Conservation (phyloP, 2,329 filamentous ascomycete species). For the Fusarium sp. region DNA sequence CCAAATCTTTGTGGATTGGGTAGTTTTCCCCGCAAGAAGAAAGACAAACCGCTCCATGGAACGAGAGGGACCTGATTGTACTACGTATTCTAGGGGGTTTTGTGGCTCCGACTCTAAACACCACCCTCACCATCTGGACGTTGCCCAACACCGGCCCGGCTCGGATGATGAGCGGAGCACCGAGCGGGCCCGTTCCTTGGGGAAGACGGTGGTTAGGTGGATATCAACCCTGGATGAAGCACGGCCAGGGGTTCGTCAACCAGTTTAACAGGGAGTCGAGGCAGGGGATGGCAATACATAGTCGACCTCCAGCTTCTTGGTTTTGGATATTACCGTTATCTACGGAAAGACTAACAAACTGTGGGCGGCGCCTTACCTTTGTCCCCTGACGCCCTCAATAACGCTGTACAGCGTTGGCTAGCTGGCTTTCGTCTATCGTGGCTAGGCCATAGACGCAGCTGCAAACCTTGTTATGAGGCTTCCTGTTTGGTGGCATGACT, state of each 20-base stretch:
- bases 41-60: constrained; percentile 24
- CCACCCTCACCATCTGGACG: constrained; percentile 30
- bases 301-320: constrained; percentile 31
- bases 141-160: constrained; percentile 47
- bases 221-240: constrained; percentile 19
- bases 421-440: constrained; percentile 16
- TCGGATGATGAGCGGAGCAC: constrained; percentile 49
- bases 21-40: constrained; percentile 32
- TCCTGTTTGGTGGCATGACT: constrained; percentile 25
- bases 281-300: constrained; percentile 27
- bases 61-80: constrained; percentile 34
- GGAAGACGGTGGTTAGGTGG: constrained; percentile 16
- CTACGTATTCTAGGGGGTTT: constrained; percentile 20
- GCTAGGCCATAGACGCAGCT: constrained; percentile 15
- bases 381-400: constrained; percentile 25
- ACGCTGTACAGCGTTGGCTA: constrained; percentile 17
- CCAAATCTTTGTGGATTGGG: constrained; percentile 28
- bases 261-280: constrained; percentile 33
- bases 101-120: constrained; percentile 40
- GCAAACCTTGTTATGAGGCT: constrained; percentile 14
- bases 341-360: constrained; percentile 19
- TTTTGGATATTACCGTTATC: constrained; percentile 35
- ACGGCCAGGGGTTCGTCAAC: constrained; percentile 20
- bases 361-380: constrained; percentile 24
- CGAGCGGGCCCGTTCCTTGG: constrained; percentile 39